Base-by-base conservation (phyloP, 495 filamentous ascomycete genomes). In the Neurospora discreta region DNA sequence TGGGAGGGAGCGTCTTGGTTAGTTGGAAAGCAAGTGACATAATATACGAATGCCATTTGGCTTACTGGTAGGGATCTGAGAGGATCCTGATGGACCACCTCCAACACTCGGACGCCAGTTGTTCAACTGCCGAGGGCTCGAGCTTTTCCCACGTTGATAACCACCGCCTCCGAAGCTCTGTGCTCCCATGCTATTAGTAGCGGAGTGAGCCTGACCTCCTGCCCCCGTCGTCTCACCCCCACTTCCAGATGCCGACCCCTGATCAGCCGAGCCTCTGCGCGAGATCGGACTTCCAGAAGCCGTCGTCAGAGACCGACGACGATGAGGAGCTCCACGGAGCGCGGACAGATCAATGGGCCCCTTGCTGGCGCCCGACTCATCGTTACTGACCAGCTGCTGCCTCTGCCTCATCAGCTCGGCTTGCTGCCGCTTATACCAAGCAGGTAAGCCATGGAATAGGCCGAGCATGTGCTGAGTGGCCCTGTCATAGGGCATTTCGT, bases 401-500 rank as follows among this genome's bases (percentile, higher is more conserved):
- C 38, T 30, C 52, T 68, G 71, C 5, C 71, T 40, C 40, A 68
- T 74, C 72, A 83, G 74, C 72, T 85, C 83, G 18, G 78, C 81
- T 75, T 86, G 84, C 38, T 81, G 76, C 76, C 83, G 81, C 78
- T 84, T 85, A 78, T 83, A 88, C 86, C 85, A 87, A 11, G 74
- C 74, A 0, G 85, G 85, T 36, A 83, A 78, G 16, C 85, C 85
- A 46, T 86, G 81, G 75, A 85, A 87, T 18, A 88, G 77, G 13
- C 93, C 93, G 13, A 95, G 84, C 40, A 81, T 79, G 46, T 85
- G 81, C 73, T 94, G 85, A 68, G 86, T 90, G 0, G 78, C 81
- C 40, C 74, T 75, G 52, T 91, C 89, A 30, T 81, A 79, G 1
- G 94, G 94, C 89, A 97, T 95, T 76, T 94, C 90, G 77, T 97